A percentile compares a stretch with the other conserved stretches of the same genome.
Conservation (phyloP, 2,329 filamentous ascomycete genomes). For the Chalaropsis thielavioides region DNA sequence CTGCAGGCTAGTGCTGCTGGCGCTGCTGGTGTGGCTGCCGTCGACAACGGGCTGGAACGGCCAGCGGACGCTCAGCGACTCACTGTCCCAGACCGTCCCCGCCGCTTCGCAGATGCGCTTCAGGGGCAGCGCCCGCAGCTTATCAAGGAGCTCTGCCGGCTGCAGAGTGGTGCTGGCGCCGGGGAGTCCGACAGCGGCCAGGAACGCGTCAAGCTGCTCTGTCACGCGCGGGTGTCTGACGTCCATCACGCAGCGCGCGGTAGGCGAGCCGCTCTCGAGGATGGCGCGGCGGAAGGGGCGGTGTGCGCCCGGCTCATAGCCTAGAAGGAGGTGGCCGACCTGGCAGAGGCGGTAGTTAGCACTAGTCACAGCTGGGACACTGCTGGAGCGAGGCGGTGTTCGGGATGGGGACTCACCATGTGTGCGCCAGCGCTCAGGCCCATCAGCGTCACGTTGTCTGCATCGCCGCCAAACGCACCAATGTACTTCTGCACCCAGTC, state of each 20-base stretch:
- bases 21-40: slow-evolving; percentile 37
- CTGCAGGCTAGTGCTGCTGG: slow-evolving; percentile 22
- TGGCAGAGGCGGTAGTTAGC: slow-evolving; percentile 22
- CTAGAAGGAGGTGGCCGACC: slow-evolving; percentile 54
- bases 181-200: neutral
- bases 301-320: slow-evolving; percentile 27
- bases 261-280: slow-evolving; percentile 43
- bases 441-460: slow-evolving; percentile 43
- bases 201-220: slow-evolving; percentile 39
- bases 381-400: neutral
- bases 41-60: slow-evolving; percentile 59
- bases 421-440: slow-evolving; percentile 49
- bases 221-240: slow-evolving; percentile 43
- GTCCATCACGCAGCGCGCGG: slow-evolving; percentile 38
- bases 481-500: slow-evolving; percentile 49
- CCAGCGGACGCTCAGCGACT: slow-evolving; percentile 32
- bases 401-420: slow-evolving; percentile 29
- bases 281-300: slow-evolving; percentile 39
- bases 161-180: slow-evolving; percentile 23
- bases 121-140: slow-evolving; percentile 31
- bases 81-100: neutral
- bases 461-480: slow-evolving; percentile 44
- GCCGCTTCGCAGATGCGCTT: slow-evolving; percentile 17
- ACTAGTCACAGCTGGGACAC: neutral
- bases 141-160: slow-evolving; percentile 27